Base-by-base conservation (phyloP, 345 rosid species). In the Eucalyptus marginata region DNA sequence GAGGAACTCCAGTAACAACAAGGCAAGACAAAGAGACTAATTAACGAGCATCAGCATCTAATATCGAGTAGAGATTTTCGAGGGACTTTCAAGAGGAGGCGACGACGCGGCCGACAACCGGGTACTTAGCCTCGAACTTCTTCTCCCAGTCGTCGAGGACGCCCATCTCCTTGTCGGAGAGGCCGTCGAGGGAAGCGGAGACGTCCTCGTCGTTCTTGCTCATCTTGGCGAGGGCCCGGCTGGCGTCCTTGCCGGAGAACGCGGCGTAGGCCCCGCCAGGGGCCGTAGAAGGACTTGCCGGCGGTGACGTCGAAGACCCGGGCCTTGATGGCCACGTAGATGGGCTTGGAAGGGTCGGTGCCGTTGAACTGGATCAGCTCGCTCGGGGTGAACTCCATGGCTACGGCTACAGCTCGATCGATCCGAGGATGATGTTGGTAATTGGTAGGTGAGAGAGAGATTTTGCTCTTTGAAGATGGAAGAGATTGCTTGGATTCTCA, bases 191-290 rank as follows among this genome's bases (percentile, higher is more conserved):
- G 44, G 96, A 93, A 85, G 97, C 89, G 88, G 90, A 46, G 29
- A 97, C 91, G 80, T 96, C 99, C 86, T 96, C 98, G 8, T 94
- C 97, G 90, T 94, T 95, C 95, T 96, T 97, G 94, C 99, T 97
- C 98, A 96, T 96, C 94, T 97, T 97, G 47, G 96, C 99, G 33
- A 97, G 91, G 14, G 98, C 98, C 90, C 98, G 92, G 94, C 96
- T 95, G 25, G 98, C 95, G 89, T 97, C 99, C 88, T 94, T 96
- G 87, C 98, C 98, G 3, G 98, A 95, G 92, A 96, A 96, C 91
- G 95, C 89, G 68, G 93, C 91, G 92, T 96, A 96, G 33, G 94
- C 90, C 64, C 99, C 98, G 33, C 96, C 97, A n/a, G 2, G 93
- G 91, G 0, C 97, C 98, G 91, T 96, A 96, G 93, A 97, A 97